A percentile compares a stretch with the other conserved stretches of the same genome.
phyloP scores from a whole-genome alignment of 306 rosid genomes.

The Medicago arabica region DNA sequence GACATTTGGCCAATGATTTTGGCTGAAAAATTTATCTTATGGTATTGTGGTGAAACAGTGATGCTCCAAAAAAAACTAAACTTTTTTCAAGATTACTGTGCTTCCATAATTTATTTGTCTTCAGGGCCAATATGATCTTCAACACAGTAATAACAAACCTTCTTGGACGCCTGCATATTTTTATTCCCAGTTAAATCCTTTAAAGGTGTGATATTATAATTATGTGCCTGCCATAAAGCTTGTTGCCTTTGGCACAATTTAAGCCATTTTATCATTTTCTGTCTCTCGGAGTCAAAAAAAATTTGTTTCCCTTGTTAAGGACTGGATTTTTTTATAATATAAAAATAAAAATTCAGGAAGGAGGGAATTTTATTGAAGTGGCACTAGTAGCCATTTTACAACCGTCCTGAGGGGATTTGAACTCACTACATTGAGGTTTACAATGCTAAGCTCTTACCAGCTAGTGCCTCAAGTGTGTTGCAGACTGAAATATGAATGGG shows the following conservation, averaged over 20 bases:
- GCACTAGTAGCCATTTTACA: too few relatives aligned
- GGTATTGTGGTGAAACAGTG: not conserved
- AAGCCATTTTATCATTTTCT: not conserved
- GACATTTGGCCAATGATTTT: not conserved
- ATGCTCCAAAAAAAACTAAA: not conserved
- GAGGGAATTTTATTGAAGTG: too few relatives aligned
- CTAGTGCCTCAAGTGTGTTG: too few relatives aligned
- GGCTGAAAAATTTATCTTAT: not conserved
- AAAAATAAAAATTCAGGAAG: too few relatives aligned
- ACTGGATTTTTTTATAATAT: not conserved
- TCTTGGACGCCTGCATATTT: not conserved
- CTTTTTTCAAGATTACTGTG: not conserved
- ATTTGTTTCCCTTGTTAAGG: conserved; percentile 10
- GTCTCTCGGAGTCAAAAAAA: not conserved
- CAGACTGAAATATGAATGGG: too few relatives aligned
- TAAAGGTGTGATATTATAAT: conserved; percentile 14
- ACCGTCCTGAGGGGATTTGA: too few relatives aligned
- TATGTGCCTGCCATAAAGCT: conserved; percentile 15
- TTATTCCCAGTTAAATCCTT: not conserved
- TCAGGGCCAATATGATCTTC: conserved; percentile 9
- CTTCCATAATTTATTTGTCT: conserved; percentile 20
- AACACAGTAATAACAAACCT: conserved; percentile 15
- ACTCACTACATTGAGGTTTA: too few relatives aligned
- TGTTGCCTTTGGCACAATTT: conserved; percentile 17
- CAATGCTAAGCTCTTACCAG: too few relatives aligned